These are phyloP conservation scores for Epichloe festucae DNA, from an alignment of 2,329 filamentous ascomycete genomes.

Conservation along the genomic window DNA sequence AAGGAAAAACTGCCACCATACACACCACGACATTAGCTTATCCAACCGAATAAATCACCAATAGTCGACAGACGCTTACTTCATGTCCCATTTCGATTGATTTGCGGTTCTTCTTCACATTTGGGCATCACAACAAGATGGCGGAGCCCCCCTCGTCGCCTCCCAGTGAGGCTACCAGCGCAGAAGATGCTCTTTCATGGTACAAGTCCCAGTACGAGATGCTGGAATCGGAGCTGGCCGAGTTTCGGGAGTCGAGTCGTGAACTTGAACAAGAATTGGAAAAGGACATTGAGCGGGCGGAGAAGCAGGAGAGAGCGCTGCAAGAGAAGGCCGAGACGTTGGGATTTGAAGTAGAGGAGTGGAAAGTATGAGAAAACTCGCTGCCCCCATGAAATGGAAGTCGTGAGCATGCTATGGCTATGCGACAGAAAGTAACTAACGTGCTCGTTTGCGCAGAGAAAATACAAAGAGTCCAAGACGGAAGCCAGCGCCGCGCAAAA, in stretches of 20 bases:
- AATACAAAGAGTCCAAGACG: slow-evolving; percentile 88
- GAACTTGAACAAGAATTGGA: slow-evolving; percentile 91
- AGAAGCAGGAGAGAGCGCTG: slow-evolving; percentile 78
- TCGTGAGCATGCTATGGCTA: neutral
- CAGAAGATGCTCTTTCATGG: slow-evolving; percentile 73
- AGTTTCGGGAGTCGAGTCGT: slow-evolving; percentile 88
- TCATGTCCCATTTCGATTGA: neutral
- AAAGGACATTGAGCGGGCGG: slow-evolving; percentile 88
- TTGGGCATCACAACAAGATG: slow-evolving; percentile 23
- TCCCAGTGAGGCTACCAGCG: slow-evolving; percentile 37
- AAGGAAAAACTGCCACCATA: neutral
- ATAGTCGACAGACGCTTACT: neutral
- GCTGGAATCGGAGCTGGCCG: slow-evolving; percentile 78
- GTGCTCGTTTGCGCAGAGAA: slow-evolving; percentile 45
- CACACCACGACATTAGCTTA: neutral
- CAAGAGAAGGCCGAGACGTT: slow-evolving; percentile 78
- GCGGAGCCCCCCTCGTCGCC: slow-evolving; percentile 51
- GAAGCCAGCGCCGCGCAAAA: slow-evolving; percentile 80
- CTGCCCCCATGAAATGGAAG: neutral
- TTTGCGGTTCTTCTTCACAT: neutral
- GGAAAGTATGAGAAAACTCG: slow-evolving; percentile 62
- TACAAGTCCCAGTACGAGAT: slow-evolving; percentile 96
- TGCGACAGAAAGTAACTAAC: slow-evolving; percentile 2
- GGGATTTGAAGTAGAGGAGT: slow-evolving; percentile 87
- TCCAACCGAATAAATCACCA: neutral